Evolutionary conservation across 768 basidiomycete genomes (phyloP), one percentile per base, ranked within the genome.

Genomic region (Psilocybe subaeruginosa): DNA sequence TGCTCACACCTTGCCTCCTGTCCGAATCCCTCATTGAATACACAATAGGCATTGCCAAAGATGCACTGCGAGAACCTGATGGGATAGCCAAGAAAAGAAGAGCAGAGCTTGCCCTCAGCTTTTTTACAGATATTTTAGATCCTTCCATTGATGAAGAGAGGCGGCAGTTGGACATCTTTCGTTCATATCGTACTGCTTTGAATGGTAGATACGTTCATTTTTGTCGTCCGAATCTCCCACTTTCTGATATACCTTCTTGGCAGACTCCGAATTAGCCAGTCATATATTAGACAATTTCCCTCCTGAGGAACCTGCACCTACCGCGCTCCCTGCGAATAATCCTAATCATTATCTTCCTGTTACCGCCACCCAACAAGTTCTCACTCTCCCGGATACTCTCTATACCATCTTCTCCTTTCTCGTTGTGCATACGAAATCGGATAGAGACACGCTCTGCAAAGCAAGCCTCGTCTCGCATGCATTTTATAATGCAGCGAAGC

Each of bases 241-340:
- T 39, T 31, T 35, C 29, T 56, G 48, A 30, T 11, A 49, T 45
- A 23, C 7, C 9, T 29, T 19, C 23, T 27, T 60, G 37, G 7
- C 37, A 57, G 68, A 69, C 54, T 60, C 58, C 60, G 62, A 16
- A 30, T n/a, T 54, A 39, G 62, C 39, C 14, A 33, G 47, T n/a
- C 16, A 9, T 17, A 9, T 57, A 3, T 35, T 57, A 9, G 27
- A 57, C 11, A 46, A 17, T 35, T 30, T 31, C 3, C 45, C 43
- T 16, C 5, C n/a, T 11, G n/a, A 17, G 30, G 46, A 48, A 1
- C 27, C 11, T 9, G 37, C 27, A 12, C 9, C 27, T 17, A 23
- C 46, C 46, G 11, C 14, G 8, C 45, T 47, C 3, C 46, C 31
- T 8, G 33, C 29, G 16, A 11, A 58, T 14, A 48, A 14, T 6